Evolutionary conservation across 345 rosid species (phyloP).

Genomic region (Carallia brachiata): DNA sequence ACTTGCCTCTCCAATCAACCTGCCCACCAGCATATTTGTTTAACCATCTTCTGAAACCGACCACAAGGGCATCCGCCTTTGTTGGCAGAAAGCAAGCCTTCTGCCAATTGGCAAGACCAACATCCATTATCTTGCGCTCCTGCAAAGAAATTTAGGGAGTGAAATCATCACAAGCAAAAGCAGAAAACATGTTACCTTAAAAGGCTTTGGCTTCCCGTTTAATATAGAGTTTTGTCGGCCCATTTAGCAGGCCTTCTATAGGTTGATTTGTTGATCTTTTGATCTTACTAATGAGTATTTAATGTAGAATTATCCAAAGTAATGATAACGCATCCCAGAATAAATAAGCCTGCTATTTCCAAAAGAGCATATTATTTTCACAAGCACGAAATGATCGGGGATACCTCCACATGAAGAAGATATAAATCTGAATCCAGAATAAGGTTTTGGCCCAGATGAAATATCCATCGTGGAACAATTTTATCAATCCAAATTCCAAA

Average conservation of each 20-base stretch:
- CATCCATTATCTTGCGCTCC: conserved; percentile 83
- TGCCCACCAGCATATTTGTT: conserved; percentile 61
- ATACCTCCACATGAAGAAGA: conserved; percentile 84
- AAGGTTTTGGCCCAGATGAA: conserved; percentile 72
- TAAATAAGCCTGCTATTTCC: background rate
- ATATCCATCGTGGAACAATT: conserved; percentile 80
- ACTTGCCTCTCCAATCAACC: conserved; percentile 76
- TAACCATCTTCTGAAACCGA: conserved; percentile 76
- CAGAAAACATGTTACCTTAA: too few species aligned
- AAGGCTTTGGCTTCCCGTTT: too few species aligned
- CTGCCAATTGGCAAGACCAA: conserved; percentile 74
- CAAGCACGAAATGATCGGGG: conserved; percentile 1
- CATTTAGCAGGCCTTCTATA: too few species aligned
- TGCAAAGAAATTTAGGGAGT: conserved; percentile 14
- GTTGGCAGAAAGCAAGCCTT: conserved; percentile 82
- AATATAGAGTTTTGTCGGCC: too few species aligned
- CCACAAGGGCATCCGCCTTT: conserved; percentile 67
- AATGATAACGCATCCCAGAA: too few species aligned
- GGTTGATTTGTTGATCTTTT: too few species aligned
- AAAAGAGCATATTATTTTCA: background rate
- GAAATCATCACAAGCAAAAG: background rate
- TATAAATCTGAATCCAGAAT: conserved; percentile 85
- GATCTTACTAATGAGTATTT: too few species aligned
- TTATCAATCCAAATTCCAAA: conserved; percentile 64
- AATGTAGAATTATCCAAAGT: too few species aligned